phyloP scores from a whole-genome alignment of 345 rosid species.

The Lepidium didymum region DNA sequence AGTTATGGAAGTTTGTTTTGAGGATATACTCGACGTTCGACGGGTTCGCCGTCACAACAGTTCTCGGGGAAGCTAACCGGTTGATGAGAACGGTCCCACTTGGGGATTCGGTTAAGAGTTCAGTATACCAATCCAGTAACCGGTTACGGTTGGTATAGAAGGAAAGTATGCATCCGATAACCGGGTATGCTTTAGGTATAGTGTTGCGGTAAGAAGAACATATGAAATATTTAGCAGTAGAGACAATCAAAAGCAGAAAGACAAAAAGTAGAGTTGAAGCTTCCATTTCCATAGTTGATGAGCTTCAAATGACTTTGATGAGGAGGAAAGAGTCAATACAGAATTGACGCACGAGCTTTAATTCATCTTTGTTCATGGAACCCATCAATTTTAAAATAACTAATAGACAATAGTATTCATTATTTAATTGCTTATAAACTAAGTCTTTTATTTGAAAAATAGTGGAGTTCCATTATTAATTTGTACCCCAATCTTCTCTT shows the following conservation, averaged over 20 bases:
- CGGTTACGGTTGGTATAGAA: slow-evolving; percentile 60
- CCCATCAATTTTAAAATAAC: not conserved
- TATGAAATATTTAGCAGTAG: not conserved
- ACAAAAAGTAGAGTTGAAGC: not conserved
- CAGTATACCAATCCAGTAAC: slow-evolving; percentile 77
- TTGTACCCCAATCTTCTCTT: not conserved
- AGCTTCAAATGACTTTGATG: not conserved
- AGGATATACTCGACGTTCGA: slow-evolving; percentile 73
- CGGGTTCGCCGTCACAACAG: slow-evolving; percentile 70
- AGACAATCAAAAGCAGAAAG: not conserved
- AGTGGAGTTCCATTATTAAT: not conserved
- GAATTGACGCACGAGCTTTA: slow-evolving; percentile 22
- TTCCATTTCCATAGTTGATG: slow-evolving; percentile 14
- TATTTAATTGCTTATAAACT: no score
- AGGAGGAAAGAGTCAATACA: not conserved
- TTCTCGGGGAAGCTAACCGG: slow-evolving; percentile 54
- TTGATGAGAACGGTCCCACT: slow-evolving; percentile 52
- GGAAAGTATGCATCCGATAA: slow-evolving; percentile 65
- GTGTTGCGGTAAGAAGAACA: slow-evolving; percentile 2
- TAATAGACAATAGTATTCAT: not conserved
- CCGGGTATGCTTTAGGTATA: slow-evolving; percentile 47
- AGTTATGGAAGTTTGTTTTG: slow-evolving; percentile 74
- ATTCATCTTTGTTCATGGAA: not conserved
- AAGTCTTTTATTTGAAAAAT: not conserved
- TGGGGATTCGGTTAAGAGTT: slow-evolving; percentile 46